phyloP scores from a whole-genome alignment of 163 green algal genomes.

The Volvox carteri region DNA sequence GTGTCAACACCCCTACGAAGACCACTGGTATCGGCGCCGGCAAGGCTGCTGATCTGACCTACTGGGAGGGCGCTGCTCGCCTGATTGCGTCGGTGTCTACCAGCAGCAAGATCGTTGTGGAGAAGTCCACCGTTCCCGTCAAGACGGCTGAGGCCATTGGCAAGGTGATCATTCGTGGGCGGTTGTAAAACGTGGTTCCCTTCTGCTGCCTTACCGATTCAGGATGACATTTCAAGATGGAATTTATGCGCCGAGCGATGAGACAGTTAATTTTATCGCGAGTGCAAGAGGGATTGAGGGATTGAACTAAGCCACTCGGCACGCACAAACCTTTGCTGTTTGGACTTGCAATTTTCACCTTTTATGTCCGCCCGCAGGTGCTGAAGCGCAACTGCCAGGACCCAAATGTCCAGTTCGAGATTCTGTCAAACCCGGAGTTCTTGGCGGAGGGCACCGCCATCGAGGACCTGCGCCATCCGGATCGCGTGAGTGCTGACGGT shows the following conservation, averaged over 20 bases:
- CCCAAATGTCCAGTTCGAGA: constrained; percentile 93
- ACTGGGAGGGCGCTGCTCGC: constrained; percentile 98
- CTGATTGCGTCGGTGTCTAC: constrained; percentile 95
- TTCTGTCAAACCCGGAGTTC: constrained; percentile 99
- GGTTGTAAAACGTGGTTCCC: too few species aligned
- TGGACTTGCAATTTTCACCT: too few species aligned
- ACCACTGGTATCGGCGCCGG: constrained; percentile 97
- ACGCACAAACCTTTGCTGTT: too few species aligned
- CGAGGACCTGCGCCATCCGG: constrained; percentile 92
- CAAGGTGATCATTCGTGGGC: constrained; percentile 94
- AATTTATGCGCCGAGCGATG: too few species aligned
- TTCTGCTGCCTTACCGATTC: too few species aligned
- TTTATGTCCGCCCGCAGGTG: constrained; percentile 74
- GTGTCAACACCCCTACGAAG: constrained; percentile 99
- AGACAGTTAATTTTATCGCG: too few species aligned
- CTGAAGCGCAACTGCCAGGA: constrained; percentile 92
- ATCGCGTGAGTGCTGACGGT: constrained; percentile 82
- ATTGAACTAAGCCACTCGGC: too few species aligned
- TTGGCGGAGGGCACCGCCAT: constrained; percentile 99
- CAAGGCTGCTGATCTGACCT: constrained; percentile 98
- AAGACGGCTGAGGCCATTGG: constrained; percentile 99
- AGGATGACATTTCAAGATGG: too few species aligned
- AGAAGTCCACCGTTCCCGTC: constrained; percentile 99
- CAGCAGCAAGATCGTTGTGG: constrained; percentile 96
- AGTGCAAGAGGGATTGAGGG: too few species aligned